A percentile compares a stretch with the other conserved stretches of the same genome.
Evolutionary conservation across 768 basidiomycete species (phyloP).

Genomic region (Suillus decipiens): DNA sequence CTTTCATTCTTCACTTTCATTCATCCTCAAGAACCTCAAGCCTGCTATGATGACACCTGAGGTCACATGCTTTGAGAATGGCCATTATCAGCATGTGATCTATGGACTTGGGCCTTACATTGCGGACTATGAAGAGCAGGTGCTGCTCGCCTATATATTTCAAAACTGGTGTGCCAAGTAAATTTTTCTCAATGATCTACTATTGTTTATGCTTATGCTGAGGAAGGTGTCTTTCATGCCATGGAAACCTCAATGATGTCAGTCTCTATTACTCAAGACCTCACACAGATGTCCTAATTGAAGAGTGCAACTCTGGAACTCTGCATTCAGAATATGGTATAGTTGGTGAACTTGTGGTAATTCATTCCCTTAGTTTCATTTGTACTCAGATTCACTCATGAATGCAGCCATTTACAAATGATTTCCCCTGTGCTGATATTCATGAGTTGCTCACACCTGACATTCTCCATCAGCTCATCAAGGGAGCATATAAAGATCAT

Average conservation of each 20-base stretch:
- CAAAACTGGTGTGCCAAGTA: conserved; percentile 40
- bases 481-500: conserved; percentile 49
- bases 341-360: conserved; percentile 20
- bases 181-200: conserved; percentile 4
- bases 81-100: conserved; percentile 29
- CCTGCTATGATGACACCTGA: too few species aligned
- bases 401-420: conserved; percentile 11
- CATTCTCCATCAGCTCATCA: conserved; percentile 49
- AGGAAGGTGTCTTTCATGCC: conserved; percentile 27
- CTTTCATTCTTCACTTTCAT: too few species aligned
- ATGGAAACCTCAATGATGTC: conserved; percentile 29
- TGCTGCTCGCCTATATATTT: conserved; percentile 35
- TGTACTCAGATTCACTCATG: not conserved
- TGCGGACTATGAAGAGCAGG: conserved; percentile 44
- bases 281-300: conserved; percentile 27
- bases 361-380: not conserved
- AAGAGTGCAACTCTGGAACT: conserved; percentile 26
- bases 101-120: conserved; percentile 41
- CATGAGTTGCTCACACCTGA: conserved; percentile 38
- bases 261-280: conserved; percentile 21
- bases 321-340: conserved; percentile 40
- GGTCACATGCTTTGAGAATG: too few species aligned
- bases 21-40: too few species aligned
- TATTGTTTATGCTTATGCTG: conserved; percentile 11
- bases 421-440: conserved; percentile 25